Evolutionary conservation across 805 yeast species (phyloP).

Genomic region (Saccharomycopsis sp.): DNA sequence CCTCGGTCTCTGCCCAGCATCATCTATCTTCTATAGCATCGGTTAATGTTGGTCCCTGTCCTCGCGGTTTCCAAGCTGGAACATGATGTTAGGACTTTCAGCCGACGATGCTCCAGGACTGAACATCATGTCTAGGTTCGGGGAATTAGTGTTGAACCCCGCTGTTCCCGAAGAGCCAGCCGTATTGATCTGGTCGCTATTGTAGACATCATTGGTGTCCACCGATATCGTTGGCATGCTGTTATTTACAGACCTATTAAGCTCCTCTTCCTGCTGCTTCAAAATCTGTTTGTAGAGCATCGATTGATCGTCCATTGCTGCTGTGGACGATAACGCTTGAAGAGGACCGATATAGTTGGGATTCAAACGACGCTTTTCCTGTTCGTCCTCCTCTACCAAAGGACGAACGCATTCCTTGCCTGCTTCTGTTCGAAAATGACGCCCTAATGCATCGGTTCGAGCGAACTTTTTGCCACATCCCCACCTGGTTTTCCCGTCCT

Average conservation of each 20-base stretch:
- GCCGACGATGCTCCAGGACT: neutral
- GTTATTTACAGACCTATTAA: neutral
- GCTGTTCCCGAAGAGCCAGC: neutral
- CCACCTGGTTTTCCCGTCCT: slow-evolving; percentile 52
- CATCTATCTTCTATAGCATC: too few species aligned
- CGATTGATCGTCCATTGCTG: neutral
- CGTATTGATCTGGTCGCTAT: neutral
- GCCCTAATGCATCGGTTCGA: slow-evolving; percentile 68
- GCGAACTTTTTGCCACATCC: slow-evolving; percentile 81
- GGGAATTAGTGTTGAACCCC: neutral
- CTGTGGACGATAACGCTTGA: neutral
- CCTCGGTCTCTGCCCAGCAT: too few species aligned
- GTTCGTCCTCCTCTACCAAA: slow-evolving; percentile 50
- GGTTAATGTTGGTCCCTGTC: neutral
- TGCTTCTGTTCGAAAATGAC: slow-evolving; percentile 75
- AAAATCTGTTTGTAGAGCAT: neutral
- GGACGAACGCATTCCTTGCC: slow-evolving; percentile 69
- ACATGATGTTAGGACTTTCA: neutral
- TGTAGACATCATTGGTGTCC: neutral
- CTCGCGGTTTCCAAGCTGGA: neutral
- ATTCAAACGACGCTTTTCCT: slow-evolving; percentile 22
- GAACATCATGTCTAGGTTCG: neutral
- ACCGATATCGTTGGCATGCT: neutral
- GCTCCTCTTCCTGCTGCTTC: neutral
- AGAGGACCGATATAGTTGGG: neutral